Base-by-base conservation (phyloP, 2,329 filamentous ascomycete species). In the Endocalyx cinctus region DNA sequence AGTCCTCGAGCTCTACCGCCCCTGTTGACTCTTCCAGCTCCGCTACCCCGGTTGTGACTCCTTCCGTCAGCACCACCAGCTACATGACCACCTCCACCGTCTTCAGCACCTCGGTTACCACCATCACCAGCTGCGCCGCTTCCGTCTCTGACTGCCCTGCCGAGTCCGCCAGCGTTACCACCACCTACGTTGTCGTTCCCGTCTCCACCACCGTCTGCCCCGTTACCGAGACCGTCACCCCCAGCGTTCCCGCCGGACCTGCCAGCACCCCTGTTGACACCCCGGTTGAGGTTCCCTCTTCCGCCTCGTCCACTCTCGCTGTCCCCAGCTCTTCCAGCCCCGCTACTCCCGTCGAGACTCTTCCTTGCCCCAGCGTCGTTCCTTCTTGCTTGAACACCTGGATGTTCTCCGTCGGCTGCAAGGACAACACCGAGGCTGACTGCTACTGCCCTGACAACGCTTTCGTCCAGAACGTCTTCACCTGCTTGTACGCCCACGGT, bases 301-400 rank as follows among this genome's bases (percentile, higher is more conserved):
- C 60, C 17, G 46, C 52, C 42, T 60, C 54, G 43, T 55, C 51
- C 22, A 50, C 51, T 22, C 48, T 46, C 37, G 43, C 38, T 45
- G 41, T 34, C 23, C 42, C 46, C 41, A 46, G 47, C 27, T 50
- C 46, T 27, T 50, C 43, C 36, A 38, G 35, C 29, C 49, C 58
- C 17, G 39, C 59, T 25, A 47, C 48, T 23, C 59, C 70, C 28
- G 55, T 62, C 10, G 57, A 63, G 54, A 67, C 69, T 22, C 63
- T 72, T 26, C 65, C 69, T 37, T 77, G 79, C 64, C 87, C 88
- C 37, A 64, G 70, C 17, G 75, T 89, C 29, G 82, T 96, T 31
- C 89, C 90, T 43, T 79, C 79, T 56, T 97, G 90, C 71, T 69
- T 97, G 65, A 92, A 90, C 76, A 94, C 88, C 52, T 96, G 87